These are phyloP conservation scores for Nepenthes alata DNA, from an alignment of 179 eudicot genomes.

Conservation along the genomic window DNA sequence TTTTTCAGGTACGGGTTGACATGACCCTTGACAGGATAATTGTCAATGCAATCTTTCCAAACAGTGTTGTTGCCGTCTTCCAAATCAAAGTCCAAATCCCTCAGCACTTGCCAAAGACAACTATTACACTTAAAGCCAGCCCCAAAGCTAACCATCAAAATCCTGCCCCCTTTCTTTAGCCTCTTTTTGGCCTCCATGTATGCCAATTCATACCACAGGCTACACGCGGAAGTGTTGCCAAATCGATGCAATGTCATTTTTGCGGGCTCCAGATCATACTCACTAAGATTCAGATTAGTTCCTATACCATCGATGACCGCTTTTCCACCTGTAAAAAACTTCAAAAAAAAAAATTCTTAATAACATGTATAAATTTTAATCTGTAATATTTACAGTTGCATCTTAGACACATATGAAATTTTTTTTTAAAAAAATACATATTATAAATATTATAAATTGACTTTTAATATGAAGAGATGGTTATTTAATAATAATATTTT, in stretches of 20 bases:
- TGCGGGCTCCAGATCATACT: constrained; percentile 66
- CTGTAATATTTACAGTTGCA: no score
- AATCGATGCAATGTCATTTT: constrained; percentile 86
- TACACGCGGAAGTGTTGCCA: constrained; percentile 85
- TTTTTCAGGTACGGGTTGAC: constrained; percentile 40
- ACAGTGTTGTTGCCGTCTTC: constrained; percentile 19
- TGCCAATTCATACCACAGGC: constrained; percentile 76
- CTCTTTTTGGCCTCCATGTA: constrained; percentile 83
- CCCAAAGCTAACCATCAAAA: constrained; percentile 78
- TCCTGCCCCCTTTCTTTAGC: constrained; percentile 53
- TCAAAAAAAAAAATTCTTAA: no score
- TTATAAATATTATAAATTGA: no score
- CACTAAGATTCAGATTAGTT: constrained; percentile 34
- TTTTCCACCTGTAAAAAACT: constrained; percentile 67
- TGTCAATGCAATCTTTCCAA: constrained; percentile 33
- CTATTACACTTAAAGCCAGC: constrained; percentile 61
- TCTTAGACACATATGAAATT: no score
- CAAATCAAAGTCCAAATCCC: constrained; percentile 37
- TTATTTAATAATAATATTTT: no score
- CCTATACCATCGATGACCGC: constrained; percentile 79
- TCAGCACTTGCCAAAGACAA: constrained; percentile 47
- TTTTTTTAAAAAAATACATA: no score
- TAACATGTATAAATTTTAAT: no score
- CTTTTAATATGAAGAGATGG: no score
- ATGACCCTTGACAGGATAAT: constrained; percentile 23